Evolutionary conservation across 169 alveolate species (phyloP).

Genomic region (Plasmodium berghei): DNA sequence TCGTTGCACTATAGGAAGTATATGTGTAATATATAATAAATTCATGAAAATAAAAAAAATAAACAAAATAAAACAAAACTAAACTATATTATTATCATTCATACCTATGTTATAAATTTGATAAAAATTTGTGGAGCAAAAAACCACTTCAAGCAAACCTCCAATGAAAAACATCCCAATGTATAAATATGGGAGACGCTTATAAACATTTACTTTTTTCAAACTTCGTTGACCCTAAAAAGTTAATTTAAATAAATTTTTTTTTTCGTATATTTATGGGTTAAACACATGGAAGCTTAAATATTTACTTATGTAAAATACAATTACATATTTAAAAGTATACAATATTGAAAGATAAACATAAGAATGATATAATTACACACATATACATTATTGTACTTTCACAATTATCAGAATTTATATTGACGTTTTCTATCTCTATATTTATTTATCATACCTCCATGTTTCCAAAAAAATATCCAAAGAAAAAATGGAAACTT

Average conservation of each 20-base stretch:
- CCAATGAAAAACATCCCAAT: conserved; percentile 75
- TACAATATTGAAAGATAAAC: no score
- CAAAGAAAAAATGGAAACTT: conserved; percentile 64
- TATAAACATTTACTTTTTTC: conserved; percentile 63
- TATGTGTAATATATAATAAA: no score
- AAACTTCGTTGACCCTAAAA: conserved; percentile 72
- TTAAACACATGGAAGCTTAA: no score
- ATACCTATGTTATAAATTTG: conserved; percentile 73
- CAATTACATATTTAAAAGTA: no score
- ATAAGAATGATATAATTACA: neutral
- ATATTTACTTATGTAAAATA: no score
- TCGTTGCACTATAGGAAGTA: no score
- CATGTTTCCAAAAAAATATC: conserved; percentile 43
- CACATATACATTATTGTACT: neutral
- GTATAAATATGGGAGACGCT: conserved; percentile 74
- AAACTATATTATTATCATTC: neutral
- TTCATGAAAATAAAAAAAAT: conserved; percentile 2
- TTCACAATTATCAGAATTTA: no score
- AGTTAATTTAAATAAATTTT: conserved; percentile 8
- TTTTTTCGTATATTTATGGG: no score
- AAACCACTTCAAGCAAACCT: conserved; percentile 76
- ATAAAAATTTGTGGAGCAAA: conserved; percentile 72
- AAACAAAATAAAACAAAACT: neutral
- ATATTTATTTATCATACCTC: conserved; percentile 28
- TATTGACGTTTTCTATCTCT: neutral